Evolutionary conservation across 176 grass and related monocot species (phyloP).

Genomic region (Saccharum officinarum): DNA sequence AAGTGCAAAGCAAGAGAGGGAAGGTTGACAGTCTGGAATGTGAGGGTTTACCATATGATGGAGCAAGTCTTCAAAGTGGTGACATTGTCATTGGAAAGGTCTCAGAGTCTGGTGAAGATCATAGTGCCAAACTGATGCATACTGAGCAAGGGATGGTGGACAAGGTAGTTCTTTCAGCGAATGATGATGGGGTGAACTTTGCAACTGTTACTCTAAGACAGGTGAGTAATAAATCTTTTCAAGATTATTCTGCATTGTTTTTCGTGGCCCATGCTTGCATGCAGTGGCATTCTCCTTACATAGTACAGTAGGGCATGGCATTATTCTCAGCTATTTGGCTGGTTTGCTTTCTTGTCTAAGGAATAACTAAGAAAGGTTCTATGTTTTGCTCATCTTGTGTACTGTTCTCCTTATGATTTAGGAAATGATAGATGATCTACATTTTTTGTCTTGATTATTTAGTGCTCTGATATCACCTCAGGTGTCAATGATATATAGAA

Average conservation of each 20-base stretch:
- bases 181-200: constrained; percentile 78
- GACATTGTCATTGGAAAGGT: constrained; percentile 89
- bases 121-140: constrained; percentile 68
- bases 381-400: background rate
- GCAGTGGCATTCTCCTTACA: background rate
- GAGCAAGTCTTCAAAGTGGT: constrained; percentile 78
- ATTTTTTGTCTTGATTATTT: constrained; percentile 20
- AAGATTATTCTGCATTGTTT: constrained; percentile 16
- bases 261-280: background rate
- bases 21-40: constrained; percentile 70
- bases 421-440: constrained; percentile 3
- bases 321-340: constrained; percentile 1
- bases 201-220: constrained; percentile 86
- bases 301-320: background rate
- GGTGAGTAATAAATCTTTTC: constrained; percentile 40
- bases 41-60: constrained; percentile 82
- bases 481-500: background rate
- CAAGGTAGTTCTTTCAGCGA: constrained; percentile 77
- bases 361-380: background rate
- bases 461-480: constrained; percentile 5
- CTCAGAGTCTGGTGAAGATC: constrained; percentile 69
- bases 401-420: background rate
- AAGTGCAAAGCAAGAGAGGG: constrained; percentile 77
- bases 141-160: constrained; percentile 93
- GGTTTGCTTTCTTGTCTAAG: constrained; percentile 10